These are phyloP conservation scores for Zygoascus bituminiphila DNA, from an alignment of 805 yeast genomes.

Conservation along the genomic window DNA sequence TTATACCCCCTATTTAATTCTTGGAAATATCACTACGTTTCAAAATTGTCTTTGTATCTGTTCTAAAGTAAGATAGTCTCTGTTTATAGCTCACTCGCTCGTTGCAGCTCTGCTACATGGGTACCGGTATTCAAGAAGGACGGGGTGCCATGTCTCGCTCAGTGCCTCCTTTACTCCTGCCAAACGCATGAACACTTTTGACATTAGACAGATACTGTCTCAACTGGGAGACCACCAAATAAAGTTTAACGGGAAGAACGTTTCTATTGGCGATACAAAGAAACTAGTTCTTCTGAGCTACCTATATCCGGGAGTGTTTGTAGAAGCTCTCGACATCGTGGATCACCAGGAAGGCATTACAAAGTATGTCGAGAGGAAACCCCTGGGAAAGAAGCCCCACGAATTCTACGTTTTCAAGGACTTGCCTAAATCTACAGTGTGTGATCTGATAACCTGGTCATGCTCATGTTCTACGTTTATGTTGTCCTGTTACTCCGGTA, in stretches of 20 bases:
- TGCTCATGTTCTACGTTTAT: conserved; percentile 2
- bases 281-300: conserved; percentile 1
- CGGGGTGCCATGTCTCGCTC: background rate
- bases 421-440: background rate
- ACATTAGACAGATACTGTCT: background rate
- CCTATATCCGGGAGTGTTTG: conserved; percentile 1
- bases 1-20: background rate
- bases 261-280: background rate
- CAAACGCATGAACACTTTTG: background rate
- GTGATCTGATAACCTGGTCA: background rate
- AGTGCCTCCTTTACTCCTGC: background rate
- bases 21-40: background rate
- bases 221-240: background rate
- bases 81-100: background rate
- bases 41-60: background rate
- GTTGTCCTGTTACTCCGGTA: background rate
- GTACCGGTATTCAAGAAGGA: too few species aligned
- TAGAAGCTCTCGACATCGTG: conserved; percentile 1
- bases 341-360: background rate
- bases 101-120: too few species aligned
- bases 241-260: background rate
- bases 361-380: background rate
- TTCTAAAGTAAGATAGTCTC: background rate
- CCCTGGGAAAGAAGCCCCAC: background rate
- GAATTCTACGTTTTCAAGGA: background rate